Evolutionary conservation across 192 early-diverging fungal genomes (phyloP), one percentile per base, ranked within the genome.

Genomic region (Coemansia sp.): DNA sequence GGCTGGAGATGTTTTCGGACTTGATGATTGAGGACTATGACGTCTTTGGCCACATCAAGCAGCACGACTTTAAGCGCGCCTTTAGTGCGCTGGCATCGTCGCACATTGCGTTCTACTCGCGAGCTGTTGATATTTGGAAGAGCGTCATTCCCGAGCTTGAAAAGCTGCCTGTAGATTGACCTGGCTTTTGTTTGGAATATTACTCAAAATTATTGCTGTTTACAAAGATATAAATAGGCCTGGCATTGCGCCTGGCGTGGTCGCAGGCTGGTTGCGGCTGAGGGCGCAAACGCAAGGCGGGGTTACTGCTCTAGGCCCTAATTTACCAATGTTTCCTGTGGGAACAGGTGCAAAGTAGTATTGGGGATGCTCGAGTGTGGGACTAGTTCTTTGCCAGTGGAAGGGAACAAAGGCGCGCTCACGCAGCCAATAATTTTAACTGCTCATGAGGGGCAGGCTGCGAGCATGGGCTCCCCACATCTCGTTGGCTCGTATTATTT

Each of bases 31-130:
- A 90, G 58, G 96, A 98, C 70, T 89, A 90, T 60, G 88, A 93
- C 47, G 82, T 93, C 43, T 96, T 96, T 81, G 84, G 89, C 48
- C 57, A 73, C 15, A 82, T 90, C 75, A 97, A 96, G 76, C 78
- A 87, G 61, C 79, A 80, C 12, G 96, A 97, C 66, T 85, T 94
- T 62, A 92, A 92, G 69, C 83, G 86, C 21, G 85, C 85, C 19
- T 73, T 95, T 64, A 64, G 87, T 22, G 89, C 88, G 23, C 88
- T 93, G 73, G 87, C 88, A 5, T 84, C 89, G 5, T 85, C 89
- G 21, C 93, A 97, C 57, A 85, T 95, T 54, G 88, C 90, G 64
- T 98, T 92, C 60, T 92, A 89, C 71, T 76, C 92, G 63, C 85
- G 92, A 72, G 88, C 60, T 0, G 68, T 69, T 38, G 76, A 85